Evolutionary conservation across 148 eudicot species (phyloP), one percentile per base, ranked within the genome.

Genomic region (Diospyros lotus): DNA sequence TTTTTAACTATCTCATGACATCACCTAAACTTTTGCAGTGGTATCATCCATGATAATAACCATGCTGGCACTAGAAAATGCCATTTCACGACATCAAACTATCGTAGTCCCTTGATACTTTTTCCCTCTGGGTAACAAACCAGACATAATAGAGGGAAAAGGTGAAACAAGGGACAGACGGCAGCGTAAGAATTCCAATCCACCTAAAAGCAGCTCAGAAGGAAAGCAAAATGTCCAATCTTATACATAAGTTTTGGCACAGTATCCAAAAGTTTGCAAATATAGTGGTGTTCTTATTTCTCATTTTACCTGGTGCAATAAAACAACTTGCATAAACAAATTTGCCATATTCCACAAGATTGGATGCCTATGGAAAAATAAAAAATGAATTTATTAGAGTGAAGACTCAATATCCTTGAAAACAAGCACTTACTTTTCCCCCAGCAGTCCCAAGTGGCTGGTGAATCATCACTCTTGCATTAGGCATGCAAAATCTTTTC

Each of bases 401-500:
- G 50, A 52, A 62, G 38, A 46, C 28, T 44, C 43, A 73, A 15
- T 12, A 62, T 62, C 1, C 17, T 46, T 71, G 70, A 68, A 76
- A 51, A 48, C 51, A 13, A 18, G 60, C 44, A 76, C 76, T 79
- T 86, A 94, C 98, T 82, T 79, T 86, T 41, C 93, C 97, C 58
- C 91, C 88, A 74, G 82, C 80, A 56, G 81, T 71, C 77, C 92
- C 96, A 65, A 80, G 87, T 18, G 94, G 97, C 70, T 87, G 90
- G 82, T 89, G 99, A 79, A 95, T 85, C 98, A 95, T 95, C 74
- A 93, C 93, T 79, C 87, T 84, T 40, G 96, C 79, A 84, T 95
- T 95, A 60, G 99, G 99, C 99, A 95, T 95, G 87, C 98, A 93
- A 64, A 54, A 89, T 69, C 98, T 84, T 79, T 95, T 95, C 67